A percentile compares a stretch with the other conserved stretches of the same genome.
Conservation (phyloP, 352 stramenopile genomes). For the Vaucheria bursata region DNA sequence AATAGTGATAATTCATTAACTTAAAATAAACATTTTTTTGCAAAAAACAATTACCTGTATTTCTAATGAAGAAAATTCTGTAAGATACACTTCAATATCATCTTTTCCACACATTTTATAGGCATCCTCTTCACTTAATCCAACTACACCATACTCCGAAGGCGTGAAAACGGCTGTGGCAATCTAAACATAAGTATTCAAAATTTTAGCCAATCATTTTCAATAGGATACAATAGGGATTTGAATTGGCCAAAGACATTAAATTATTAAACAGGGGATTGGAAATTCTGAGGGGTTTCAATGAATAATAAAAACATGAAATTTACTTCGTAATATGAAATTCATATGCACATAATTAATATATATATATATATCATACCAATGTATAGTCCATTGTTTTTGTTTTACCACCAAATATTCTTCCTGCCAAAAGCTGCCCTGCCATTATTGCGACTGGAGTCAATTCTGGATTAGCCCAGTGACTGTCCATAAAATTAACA, state of each 20-base stretch:
- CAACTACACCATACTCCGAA: conserved; percentile 87
- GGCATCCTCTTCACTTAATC: conserved; percentile 89
- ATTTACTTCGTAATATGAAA: too few relatives aligned
- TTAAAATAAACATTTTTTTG: too few relatives aligned
- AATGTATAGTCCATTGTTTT: conserved; percentile 53
- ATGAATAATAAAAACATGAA: too few relatives aligned
- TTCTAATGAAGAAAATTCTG: conserved; percentile 88
- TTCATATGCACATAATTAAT: too few relatives aligned
- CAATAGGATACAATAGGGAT: too few relatives aligned
- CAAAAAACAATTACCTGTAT: conserved; percentile 75
- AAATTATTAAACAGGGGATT: too few relatives aligned
- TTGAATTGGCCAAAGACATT: too few relatives aligned
- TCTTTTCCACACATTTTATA: conserved; percentile 53
- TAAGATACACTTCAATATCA: conserved; percentile 74
- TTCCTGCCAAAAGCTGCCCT: conserved; percentile 63
- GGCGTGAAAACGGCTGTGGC: conserved; percentile 43
- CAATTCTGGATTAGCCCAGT: conserved; percentile 69
- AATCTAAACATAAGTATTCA: neutral
- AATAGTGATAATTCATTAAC: too few relatives aligned
- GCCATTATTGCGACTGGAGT: conserved; percentile 92
- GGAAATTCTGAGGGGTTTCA: too few relatives aligned
- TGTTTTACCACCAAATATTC: conserved; percentile 66
- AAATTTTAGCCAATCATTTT: too few relatives aligned
- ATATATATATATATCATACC: conserved; percentile 9
- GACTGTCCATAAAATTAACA: conserved; percentile 77